Conservation (phyloP, 768 basidiomycete genomes). For the Boletus pseudopeckii region DNA sequence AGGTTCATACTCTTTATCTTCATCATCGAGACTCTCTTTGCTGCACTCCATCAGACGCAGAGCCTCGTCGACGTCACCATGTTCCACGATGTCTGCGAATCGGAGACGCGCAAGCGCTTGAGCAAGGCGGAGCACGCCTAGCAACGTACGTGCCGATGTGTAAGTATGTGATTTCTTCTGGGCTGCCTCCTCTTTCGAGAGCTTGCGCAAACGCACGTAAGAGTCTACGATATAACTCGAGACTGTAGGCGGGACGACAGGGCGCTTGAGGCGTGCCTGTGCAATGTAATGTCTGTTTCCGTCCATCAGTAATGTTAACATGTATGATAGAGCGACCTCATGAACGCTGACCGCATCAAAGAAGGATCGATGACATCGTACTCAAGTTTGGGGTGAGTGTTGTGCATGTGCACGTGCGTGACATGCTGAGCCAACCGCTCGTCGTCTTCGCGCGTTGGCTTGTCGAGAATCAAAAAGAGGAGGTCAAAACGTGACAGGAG, state of each 20-base stretch:
- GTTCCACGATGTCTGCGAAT: conserved; percentile 74
- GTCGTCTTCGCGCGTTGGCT: conserved; percentile 91
- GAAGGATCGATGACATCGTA: conserved; percentile 81
- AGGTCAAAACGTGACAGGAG: conserved; percentile 95
- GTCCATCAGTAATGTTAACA: conserved; percentile 1
- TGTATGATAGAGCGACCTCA: neutral
- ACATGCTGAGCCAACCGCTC: conserved; percentile 96
- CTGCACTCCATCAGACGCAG: conserved; percentile 95
- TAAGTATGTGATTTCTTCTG: conserved; percentile 89
- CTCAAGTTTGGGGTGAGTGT: conserved; percentile 80
- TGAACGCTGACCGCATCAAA: conserved; percentile 70
- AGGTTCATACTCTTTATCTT: conserved; percentile 62
- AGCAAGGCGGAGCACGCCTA: conserved; percentile 89
- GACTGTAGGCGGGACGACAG: conserved; percentile 83
- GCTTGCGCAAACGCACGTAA: conserved; percentile 92
- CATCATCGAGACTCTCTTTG: conserved; percentile 86
- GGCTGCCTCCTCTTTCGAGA: conserved; percentile 86
- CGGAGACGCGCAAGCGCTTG: conserved; percentile 94
- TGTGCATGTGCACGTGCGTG: conserved; percentile 97
- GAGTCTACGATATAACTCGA: conserved; percentile 93
- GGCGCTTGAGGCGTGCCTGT: conserved; percentile 80
- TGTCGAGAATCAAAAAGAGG: conserved; percentile 95
- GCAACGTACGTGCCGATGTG: conserved; percentile 92
- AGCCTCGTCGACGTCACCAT: conserved; percentile 93
- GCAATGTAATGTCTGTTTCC: conserved; percentile 87